These are phyloP conservation scores for Avena sativa DNA, from an alignment of 176 grass and related monocot genomes.

Conservation along the genomic window DNA sequence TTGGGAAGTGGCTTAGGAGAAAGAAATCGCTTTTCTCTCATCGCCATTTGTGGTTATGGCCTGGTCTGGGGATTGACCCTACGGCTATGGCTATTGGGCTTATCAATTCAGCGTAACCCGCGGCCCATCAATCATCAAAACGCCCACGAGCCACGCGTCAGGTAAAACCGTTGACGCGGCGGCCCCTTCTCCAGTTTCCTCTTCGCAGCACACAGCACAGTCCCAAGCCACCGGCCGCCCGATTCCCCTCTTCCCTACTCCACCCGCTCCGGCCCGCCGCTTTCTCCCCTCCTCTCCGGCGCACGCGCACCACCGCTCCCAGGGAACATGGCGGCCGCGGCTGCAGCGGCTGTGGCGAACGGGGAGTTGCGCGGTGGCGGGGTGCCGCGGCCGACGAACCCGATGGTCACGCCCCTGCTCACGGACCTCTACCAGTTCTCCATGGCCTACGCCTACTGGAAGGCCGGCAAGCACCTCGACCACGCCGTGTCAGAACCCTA, in stretches of 20 bases:
- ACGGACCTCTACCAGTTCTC: slow-evolving; percentile 99
- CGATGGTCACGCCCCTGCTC: slow-evolving; percentile 93
- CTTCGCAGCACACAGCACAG: neutral
- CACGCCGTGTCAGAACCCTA: slow-evolving; percentile 68
- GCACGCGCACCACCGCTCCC: neutral
- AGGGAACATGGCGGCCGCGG: slow-evolving; percentile 25
- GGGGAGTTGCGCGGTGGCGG: slow-evolving; percentile 24
- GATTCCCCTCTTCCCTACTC: neutral
- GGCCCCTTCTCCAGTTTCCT: neutral
- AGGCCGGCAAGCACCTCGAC: slow-evolving; percentile 93
- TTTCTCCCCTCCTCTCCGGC: neutral
- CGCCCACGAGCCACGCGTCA: neutral
- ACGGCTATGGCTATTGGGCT: too few relatives aligned
- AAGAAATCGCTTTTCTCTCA: too few relatives aligned
- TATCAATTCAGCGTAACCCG: neutral
- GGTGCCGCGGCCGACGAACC: slow-evolving; percentile 70
- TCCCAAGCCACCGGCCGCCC: neutral
- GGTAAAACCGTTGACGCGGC: neutral
- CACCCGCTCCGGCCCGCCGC: neutral
- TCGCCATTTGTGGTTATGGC: too few relatives aligned
- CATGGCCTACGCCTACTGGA: slow-evolving; percentile 99
- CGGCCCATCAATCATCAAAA: neutral
- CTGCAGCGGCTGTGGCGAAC: slow-evolving; percentile 38
- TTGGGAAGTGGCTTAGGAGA: too few relatives aligned
- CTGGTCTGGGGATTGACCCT: too few relatives aligned